A percentile compares a stretch with the other conserved stretches of the same genome.
Evolutionary conservation across 495 filamentous ascomycete genomes (phyloP).

Genomic region (Xylaria curta): DNA sequence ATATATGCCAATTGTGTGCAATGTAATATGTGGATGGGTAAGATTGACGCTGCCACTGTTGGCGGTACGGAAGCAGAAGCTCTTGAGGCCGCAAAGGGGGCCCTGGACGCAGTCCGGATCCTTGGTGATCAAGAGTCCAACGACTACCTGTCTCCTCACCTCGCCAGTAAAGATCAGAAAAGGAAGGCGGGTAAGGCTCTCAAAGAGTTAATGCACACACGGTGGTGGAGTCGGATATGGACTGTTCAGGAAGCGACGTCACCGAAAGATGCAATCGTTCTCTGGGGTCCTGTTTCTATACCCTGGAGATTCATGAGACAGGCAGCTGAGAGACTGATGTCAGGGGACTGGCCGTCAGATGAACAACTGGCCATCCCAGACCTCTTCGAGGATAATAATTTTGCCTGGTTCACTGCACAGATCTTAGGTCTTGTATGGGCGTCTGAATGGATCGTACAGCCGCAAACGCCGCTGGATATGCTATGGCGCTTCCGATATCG

Average conservation of each 20-base stretch:
- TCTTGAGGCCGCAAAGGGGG: slow-evolving; percentile 15
- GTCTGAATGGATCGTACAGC: slow-evolving; percentile 11
- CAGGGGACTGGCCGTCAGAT: background rate
- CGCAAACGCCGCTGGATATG: slow-evolving; percentile 24
- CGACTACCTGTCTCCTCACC: background rate
- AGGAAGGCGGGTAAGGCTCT: slow-evolving; percentile 15
- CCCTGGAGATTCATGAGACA: slow-evolving; percentile 24
- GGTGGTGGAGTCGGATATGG: slow-evolving; percentile 38
- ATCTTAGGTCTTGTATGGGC: slow-evolving; percentile 14
- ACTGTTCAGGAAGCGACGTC: slow-evolving; percentile 35
- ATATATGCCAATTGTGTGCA: slow-evolving; percentile 37
- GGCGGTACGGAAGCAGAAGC: slow-evolving; percentile 17
- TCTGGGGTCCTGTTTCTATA: slow-evolving; percentile 30
- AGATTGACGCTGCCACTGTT: slow-evolving; percentile 9
- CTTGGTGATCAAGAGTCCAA: slow-evolving; percentile 15
- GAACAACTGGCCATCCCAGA: slow-evolving; percentile 17
- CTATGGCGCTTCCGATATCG: slow-evolving; percentile 32
- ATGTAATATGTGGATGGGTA: slow-evolving; percentile 27
- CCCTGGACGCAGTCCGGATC: slow-evolving; percentile 19
- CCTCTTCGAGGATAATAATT: background rate
- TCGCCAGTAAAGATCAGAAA: slow-evolving; percentile 5
- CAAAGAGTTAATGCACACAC: slow-evolving; percentile 12
- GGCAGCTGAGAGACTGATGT: slow-evolving; percentile 19
- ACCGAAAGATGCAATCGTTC: slow-evolving; percentile 16
- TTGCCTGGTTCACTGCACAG: slow-evolving; percentile 4